Evolutionary conservation across 345 rosid genomes (phyloP).

Genomic region (Tarenaya hassleriana): DNA sequence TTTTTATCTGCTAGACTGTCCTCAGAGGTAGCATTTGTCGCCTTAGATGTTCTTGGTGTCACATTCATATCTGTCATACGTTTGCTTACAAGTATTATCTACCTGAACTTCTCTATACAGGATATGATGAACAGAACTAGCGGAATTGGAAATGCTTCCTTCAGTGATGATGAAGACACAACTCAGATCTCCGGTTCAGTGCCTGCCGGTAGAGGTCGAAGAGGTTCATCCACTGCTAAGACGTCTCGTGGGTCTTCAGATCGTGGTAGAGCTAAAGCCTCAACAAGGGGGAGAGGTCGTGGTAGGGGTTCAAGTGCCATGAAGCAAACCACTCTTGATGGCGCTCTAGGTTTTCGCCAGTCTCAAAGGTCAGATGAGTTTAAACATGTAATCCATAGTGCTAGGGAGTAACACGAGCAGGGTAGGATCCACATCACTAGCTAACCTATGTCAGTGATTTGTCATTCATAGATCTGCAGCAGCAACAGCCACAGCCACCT

Average conservation of each 20-base stretch:
- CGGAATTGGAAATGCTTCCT: slow-evolving; percentile 55
- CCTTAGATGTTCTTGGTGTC: slow-evolving; percentile 16
- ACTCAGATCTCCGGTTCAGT: slow-evolving; percentile 41
- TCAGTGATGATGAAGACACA: slow-evolving; percentile 91
- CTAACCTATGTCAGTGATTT: slow-evolving; percentile 18
- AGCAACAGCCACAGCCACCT: slow-evolving; percentile 48
- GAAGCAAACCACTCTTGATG: slow-evolving; percentile 89
- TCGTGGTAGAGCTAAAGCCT: slow-evolving; percentile 55
- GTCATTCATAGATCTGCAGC: slow-evolving; percentile 50
- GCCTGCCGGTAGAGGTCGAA: slow-evolving; percentile 51
- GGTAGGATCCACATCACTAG: slow-evolving; percentile 14
- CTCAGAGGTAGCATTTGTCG: slow-evolving; percentile 42
- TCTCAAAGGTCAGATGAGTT: slow-evolving; percentile 56
- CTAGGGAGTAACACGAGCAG: slow-evolving; percentile 7
- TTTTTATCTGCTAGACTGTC: slow-evolving; percentile 45
- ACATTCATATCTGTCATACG: slow-evolving; percentile 14
- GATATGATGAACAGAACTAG: slow-evolving; percentile 41
- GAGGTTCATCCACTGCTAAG: slow-evolving; percentile 39
- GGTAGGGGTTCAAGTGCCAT: slow-evolving; percentile 61
- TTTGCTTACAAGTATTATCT: slow-evolving; percentile 18
- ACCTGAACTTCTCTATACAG: slow-evolving; percentile 34
- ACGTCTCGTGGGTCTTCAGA: too few relatives aligned
- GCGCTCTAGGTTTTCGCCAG: slow-evolving; percentile 57
- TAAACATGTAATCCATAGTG: neutral
- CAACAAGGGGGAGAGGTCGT: slow-evolving; percentile 87